A percentile compares a stretch with the other conserved stretches of the same genome.
phyloP scores from a whole-genome alignment of 306 rosid species.

The Glycine tomentella region DNA sequence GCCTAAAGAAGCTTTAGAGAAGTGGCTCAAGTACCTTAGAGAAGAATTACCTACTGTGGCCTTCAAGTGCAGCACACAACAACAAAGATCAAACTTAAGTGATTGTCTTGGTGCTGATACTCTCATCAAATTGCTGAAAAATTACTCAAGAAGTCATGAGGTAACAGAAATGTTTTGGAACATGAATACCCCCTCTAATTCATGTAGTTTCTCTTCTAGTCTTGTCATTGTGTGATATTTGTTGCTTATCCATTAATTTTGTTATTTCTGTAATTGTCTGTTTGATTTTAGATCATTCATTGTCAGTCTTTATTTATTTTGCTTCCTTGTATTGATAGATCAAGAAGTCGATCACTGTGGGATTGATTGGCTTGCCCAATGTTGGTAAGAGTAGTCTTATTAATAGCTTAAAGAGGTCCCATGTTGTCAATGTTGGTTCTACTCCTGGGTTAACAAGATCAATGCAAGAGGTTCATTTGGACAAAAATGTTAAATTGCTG shows the following conservation, averaged over 20 bases:
- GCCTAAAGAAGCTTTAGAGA: slow-evolving; percentile 90
- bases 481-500: slow-evolving; percentile 83
- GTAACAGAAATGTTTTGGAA: slow-evolving; percentile 46
- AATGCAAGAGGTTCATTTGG: slow-evolving; percentile 89
- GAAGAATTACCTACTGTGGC: slow-evolving; percentile 98
- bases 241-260: slow-evolving; percentile 13
- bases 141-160: slow-evolving; percentile 95
- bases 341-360: slow-evolving; percentile 91
- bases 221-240: neutral
- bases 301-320: slow-evolving; percentile 26
- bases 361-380: slow-evolving; percentile 92
- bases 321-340: slow-evolving; percentile 61
- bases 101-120: slow-evolving; percentile 99
- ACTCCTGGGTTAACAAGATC: slow-evolving; percentile 94
- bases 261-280: neutral
- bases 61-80: slow-evolving; percentile 96
- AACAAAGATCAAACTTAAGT: slow-evolving; percentile 90
- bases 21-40: slow-evolving; percentile 93
- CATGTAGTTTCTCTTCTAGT: slow-evolving; percentile 21
- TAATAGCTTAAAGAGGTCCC: slow-evolving; percentile 82
- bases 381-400: slow-evolving; percentile 99
- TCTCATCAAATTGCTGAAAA: slow-evolving; percentile 90
- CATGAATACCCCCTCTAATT: neutral
- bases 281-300: slow-evolving; percentile 27
- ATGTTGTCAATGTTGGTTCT: slow-evolving; percentile 83